A percentile compares a stretch with the other conserved stretches of the same genome.
Evolutionary conservation across 495 filamentous ascomycete genomes (phyloP).

Genomic region (Aspergillus panamensis): DNA sequence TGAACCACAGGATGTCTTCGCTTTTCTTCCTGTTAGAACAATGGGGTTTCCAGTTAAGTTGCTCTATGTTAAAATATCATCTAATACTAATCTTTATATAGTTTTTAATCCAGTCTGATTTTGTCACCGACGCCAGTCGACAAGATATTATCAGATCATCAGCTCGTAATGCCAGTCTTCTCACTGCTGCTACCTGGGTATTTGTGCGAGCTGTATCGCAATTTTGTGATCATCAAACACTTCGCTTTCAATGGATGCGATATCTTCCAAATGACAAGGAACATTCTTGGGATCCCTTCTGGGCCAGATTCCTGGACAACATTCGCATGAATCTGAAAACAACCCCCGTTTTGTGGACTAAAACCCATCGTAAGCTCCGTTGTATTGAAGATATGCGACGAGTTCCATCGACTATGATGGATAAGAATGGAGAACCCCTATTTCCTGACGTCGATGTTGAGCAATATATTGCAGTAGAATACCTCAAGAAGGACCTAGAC

Average conservation of each 20-base stretch:
- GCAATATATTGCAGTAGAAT: constrained; percentile 20
- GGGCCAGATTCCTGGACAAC: constrained; percentile 7
- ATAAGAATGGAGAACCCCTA: constrained; percentile 20
- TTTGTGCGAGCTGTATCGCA: constrained; percentile 26
- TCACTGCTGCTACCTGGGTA: constrained; percentile 18
- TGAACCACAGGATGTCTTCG: constrained; percentile 29
- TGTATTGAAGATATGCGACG: constrained; percentile 13
- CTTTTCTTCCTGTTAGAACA: constrained; percentile 36
- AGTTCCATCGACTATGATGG: constrained; percentile 6
- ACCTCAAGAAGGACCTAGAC: constrained; percentile 13
- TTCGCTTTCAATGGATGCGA: constrained; percentile 27
- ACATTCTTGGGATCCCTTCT: constrained; percentile 15
- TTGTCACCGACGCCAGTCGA: constrained; percentile 41
- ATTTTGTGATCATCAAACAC: constrained; percentile 24
- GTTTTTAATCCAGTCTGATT: constrained; percentile 49
- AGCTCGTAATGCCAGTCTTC: constrained; percentile 20
- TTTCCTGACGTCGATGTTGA: constrained; percentile 19
- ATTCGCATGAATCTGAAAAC: constrained; percentile 10
- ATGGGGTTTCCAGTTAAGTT: constrained; percentile 29
- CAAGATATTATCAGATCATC: constrained; percentile 34
- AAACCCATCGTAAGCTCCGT: constrained; percentile 9
- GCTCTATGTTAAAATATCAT: background rate
- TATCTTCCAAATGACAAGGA: constrained; percentile 21
- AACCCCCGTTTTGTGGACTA: constrained; percentile 3
- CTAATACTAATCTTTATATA: constrained; percentile 18